Percentiles rank a stretch among this genome's conserved stretches.
Conservation (phyloP, 768 basidiomycete genomes). For the Rhizopogon sp. region DNA sequence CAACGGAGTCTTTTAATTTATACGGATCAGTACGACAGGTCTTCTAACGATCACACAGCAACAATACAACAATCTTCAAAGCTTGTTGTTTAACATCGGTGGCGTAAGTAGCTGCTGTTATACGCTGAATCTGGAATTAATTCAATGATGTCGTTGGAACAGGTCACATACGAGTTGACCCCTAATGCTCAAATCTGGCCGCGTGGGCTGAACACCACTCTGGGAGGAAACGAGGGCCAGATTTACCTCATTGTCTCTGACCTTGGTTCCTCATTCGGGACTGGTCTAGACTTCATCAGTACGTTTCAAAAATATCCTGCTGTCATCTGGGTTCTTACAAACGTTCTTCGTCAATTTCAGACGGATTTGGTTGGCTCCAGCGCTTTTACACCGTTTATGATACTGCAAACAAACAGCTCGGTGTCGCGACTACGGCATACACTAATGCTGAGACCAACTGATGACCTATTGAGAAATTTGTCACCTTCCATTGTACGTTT, state of each 20-base stretch:
- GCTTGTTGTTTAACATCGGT: slow-evolving; percentile 19
- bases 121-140: neutral
- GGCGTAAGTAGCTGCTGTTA: slow-evolving; percentile 14
- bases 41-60: slow-evolving; percentile 14
- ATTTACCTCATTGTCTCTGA: slow-evolving; percentile 60
- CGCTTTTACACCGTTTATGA: slow-evolving; percentile 57
- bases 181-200: slow-evolving; percentile 73
- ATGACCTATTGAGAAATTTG: neutral
- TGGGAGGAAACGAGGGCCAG: slow-evolving; percentile 45
- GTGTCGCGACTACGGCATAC: slow-evolving; percentile 27
- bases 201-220: slow-evolving; percentile 46
- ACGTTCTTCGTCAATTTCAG: slow-evolving; percentile 19
- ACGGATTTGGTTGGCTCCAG: slow-evolving; percentile 55
- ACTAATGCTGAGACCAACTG: slow-evolving; percentile 42
- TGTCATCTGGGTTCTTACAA: neutral
- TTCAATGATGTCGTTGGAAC: neutral
- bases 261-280: slow-evolving; percentile 44
- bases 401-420: slow-evolving; percentile 22
- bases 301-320: slow-evolving; percentile 11
- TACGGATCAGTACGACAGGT: slow-evolving; percentile 8
- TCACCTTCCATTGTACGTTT: no score
- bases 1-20: neutral
- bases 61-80: slow-evolving; percentile 15
- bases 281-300: slow-evolving; percentile 67
- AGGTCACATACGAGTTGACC: slow-evolving; percentile 52